Evolutionary conservation across 148 eudicot genomes (phyloP), one percentile per base, ranked within the genome.

Genomic region (Linanthus parryae): DNA sequence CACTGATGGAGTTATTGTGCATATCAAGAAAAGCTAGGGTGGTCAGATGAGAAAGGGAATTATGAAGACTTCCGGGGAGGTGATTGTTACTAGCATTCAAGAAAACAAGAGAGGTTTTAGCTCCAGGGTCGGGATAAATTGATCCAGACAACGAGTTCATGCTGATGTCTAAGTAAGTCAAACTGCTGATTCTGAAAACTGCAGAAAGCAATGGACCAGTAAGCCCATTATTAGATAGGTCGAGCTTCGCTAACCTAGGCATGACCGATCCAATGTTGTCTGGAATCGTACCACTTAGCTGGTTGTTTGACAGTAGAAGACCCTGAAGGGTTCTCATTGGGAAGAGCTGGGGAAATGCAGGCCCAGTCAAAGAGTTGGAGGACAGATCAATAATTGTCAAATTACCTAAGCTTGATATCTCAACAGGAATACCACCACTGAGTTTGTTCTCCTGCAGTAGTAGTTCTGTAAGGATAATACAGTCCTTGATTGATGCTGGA

Each of bases 11-110:
- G 62, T 90, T 90, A 64, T 67, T 75, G 70, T 90, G 97, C 27
- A 90, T 75, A 59, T 90, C 97, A 20, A 90, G 72, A 40, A 74
- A 57, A 19, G 95, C 79, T 42, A 90, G 94, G 31, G 77, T 59
- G 21, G 87, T 76, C 18, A 84, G 66, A 57, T 83, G 77, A 35
- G 79, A 71, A 59, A 87, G 45, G 27, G 89, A 73, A 41, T 75
- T 77, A 47, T 68, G 73, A 24, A 91, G 71, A 26, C 63, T 43
- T 27, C 98, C 96, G 1, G 73, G 53, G 16, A 87, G 63, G 4
- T 37, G 73, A 68, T 91, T 91, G 67, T 77, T 75, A 69, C 98
- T 87, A 16, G 74, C 85, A 61, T 90, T 90, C 41, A 90, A 60
- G 61, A 73, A 60, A 37, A 85, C 52, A 58, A 90, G 91, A 44